Evolutionary conservation across 139 green algal species (phyloP).

Genomic region (Gonium pectorale): DNA sequence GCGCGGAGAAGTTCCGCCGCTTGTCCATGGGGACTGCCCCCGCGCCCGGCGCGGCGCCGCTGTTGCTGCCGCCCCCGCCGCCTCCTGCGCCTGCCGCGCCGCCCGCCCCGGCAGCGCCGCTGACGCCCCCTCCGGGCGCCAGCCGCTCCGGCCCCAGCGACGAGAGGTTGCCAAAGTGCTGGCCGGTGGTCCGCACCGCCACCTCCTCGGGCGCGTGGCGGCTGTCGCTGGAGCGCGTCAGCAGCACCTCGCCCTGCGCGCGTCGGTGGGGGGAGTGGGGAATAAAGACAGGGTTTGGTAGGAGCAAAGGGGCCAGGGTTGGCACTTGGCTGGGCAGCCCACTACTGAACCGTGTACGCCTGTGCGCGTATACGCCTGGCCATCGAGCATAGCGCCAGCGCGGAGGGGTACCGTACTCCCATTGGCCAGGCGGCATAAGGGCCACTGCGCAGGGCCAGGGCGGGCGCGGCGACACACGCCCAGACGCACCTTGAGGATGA

Average conservation of each 20-base stretch:
- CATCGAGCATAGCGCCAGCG: no score
- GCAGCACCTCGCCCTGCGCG: constrained; percentile 11
- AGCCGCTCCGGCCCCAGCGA: not conserved
- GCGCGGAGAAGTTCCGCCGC: constrained; percentile 47
- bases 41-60: not conserved
- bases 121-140: no score
- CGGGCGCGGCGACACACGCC: no score
- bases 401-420: no score
- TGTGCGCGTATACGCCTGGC: no score
- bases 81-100: not conserved
- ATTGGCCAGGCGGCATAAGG: no score
- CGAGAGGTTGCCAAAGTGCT: constrained; percentile 59
- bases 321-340: no score
- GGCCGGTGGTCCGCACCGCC: not conserved
- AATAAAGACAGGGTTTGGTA: no score
- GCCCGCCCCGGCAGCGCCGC: no score
- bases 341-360: no score
- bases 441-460: no score
- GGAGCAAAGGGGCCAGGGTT: no score
- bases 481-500: constrained; percentile 52
- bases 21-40: constrained; percentile 3
- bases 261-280: not conserved
- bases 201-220: constrained; percentile 13
- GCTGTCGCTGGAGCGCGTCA: constrained; percentile 4
- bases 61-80: not conserved